These are phyloP conservation scores for Chaetomium sp. DNA, from an alignment of 2,329 filamentous ascomycete species.

Conservation along the genomic window DNA sequence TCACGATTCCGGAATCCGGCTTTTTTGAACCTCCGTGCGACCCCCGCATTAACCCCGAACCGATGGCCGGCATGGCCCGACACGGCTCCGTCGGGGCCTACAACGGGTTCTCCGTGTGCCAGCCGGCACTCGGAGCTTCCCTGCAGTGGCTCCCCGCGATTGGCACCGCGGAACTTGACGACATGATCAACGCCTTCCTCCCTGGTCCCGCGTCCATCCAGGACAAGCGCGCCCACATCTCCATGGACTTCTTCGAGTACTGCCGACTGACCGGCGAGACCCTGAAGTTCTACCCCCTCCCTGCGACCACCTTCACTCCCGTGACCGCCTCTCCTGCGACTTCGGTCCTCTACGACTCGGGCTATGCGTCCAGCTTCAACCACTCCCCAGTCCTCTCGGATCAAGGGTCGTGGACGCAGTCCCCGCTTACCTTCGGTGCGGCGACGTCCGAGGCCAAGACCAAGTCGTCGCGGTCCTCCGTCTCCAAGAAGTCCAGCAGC, in stretches of 20 bases:
- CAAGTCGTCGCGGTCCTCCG: constrained; percentile 16
- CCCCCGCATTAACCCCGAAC: background rate
- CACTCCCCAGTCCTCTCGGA: constrained; percentile 45
- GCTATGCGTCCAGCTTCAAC: constrained; percentile 41
- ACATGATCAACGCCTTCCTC: constrained; percentile 53
- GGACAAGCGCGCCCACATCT: constrained; percentile 52
- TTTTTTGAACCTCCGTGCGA: background rate
- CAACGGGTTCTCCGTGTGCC: constrained; percentile 54
- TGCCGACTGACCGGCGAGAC: constrained; percentile 47
- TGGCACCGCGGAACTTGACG: constrained; percentile 54
- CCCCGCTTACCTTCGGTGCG: constrained; percentile 25
- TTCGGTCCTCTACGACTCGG: constrained; percentile 39
- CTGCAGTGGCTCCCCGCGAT: constrained; percentile 63
- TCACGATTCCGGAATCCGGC: constrained; percentile 1
- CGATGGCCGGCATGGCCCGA: constrained; percentile 33
- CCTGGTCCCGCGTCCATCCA: constrained; percentile 46
- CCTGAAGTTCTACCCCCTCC: constrained; percentile 55
- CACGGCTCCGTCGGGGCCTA: constrained; percentile 31
- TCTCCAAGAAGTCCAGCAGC: constrained; percentile 22
- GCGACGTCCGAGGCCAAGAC: constrained; percentile 26
- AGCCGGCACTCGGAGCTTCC: constrained; percentile 49
- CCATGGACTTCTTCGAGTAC: constrained; percentile 54
- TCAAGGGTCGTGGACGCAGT: constrained; percentile 40
- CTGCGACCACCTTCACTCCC: constrained; percentile 33
- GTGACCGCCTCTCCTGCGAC: constrained; percentile 39